Conservation (phyloP, 2,329 filamentous ascomycete species). For the Ophiostoma pallidulum region DNA sequence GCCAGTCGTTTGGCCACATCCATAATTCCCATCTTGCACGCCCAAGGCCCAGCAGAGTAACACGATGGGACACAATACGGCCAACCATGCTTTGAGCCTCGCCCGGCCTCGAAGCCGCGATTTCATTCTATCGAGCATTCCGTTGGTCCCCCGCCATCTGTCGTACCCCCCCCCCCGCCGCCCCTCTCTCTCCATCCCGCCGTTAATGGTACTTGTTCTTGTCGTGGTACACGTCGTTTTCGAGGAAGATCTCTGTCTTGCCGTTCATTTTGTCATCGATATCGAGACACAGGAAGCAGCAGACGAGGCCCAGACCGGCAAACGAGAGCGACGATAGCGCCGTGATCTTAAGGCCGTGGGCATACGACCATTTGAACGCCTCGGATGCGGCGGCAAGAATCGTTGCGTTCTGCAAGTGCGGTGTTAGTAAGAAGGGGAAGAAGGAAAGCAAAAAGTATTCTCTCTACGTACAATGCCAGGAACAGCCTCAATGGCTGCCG, state of each 20-base stretch:
- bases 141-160: no score
- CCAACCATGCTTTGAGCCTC: no score
- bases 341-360: constrained; percentile 17
- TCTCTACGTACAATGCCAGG: constrained; percentile 4
- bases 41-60: no score
- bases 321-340: constrained; percentile 21
- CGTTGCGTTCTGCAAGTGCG: not conserved
- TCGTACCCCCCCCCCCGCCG: no score
- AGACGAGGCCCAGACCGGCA: constrained; percentile 22
- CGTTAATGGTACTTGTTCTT: constrained; percentile 24
- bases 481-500: constrained; percentile 4
- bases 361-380: constrained; percentile 13
- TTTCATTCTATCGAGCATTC: no score
- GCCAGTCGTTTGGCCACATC: no score
- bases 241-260: constrained; percentile 27
- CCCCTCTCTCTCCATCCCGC: no score
- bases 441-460: no score
- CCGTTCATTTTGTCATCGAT: constrained; percentile 27
- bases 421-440: no score
- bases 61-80: no score
- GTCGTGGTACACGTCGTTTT: constrained; percentile 24
- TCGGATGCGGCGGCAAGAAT: constrained; percentile 16
- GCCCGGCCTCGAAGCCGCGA: no score
- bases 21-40: no score
- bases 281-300: constrained; percentile 23